Conservation (phyloP, 208 protist species). For the Wallacemonas sp. region DNA sequence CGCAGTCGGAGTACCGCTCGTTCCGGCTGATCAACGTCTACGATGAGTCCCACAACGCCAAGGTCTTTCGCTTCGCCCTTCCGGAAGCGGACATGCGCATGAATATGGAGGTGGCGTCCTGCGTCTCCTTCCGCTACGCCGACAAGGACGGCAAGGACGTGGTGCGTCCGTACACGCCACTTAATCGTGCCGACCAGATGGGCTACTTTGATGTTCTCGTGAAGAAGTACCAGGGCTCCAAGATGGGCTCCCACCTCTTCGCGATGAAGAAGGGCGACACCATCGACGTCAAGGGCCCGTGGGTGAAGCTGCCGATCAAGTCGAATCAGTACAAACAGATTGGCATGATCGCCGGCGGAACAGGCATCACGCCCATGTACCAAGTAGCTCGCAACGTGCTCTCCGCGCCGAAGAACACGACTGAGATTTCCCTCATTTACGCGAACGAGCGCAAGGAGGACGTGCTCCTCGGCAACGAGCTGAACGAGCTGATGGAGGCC, state of each 20-base stretch:
- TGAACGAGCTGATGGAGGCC: slow-evolving; percentile 88
- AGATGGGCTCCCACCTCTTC: slow-evolving; percentile 92
- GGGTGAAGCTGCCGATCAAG: slow-evolving; percentile 88
- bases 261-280: slow-evolving; percentile 90
- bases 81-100: slow-evolving; percentile 82
- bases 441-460: slow-evolving; percentile 92
- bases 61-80: slow-evolving; percentile 86
- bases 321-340: slow-evolving; percentile 90
- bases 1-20: slow-evolving; percentile 70
- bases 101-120: slow-evolving; percentile 81
- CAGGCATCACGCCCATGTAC: slow-evolving; percentile 94
- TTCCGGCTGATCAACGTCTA: slow-evolving; percentile 84
- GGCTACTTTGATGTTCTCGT: slow-evolving; percentile 91
- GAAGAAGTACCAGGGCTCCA: slow-evolving; percentile 88
- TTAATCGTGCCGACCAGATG: slow-evolving; percentile 76
- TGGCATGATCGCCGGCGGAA: slow-evolving; percentile 94
- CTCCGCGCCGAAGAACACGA: slow-evolving; percentile 77
- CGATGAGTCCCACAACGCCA: slow-evolving; percentile 87
- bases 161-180: slow-evolving; percentile 88
- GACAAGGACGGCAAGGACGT: slow-evolving; percentile 82
- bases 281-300: slow-evolving; percentile 92
- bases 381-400: slow-evolving; percentile 89
- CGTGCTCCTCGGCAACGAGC: slow-evolving; percentile 92
- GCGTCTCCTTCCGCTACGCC: slow-evolving; percentile 66
- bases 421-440: slow-evolving; percentile 89